These are phyloP conservation scores for Phaeotremella skinneri DNA, from an alignment of 768 basidiomycete genomes.

Conservation along the genomic window DNA sequence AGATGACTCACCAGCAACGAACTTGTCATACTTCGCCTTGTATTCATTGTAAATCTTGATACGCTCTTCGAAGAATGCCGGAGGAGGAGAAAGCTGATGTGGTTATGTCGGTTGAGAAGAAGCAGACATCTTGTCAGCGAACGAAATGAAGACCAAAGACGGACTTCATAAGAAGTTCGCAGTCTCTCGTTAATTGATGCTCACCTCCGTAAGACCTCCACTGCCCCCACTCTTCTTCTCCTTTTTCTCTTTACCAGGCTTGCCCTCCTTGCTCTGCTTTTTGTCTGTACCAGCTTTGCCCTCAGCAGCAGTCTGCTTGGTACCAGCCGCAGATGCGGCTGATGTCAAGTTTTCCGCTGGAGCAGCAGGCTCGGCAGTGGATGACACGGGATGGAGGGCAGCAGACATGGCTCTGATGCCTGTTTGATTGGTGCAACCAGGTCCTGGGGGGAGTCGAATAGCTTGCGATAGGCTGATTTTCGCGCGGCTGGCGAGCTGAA, in stretches of 20 bases:
- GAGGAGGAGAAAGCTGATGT: constrained; percentile 81
- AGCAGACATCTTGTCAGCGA: background rate
- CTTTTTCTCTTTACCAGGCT: constrained; percentile 14
- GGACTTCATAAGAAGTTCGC: no score
- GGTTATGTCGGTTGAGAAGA: no score
- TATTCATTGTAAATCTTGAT: constrained; percentile 84
- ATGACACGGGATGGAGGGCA: constrained; percentile 49
- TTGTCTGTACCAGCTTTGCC: constrained; percentile 11
- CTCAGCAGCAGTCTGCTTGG: constrained; percentile 13
- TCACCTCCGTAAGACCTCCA: constrained; percentile 44
- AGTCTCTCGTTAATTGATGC: no score
- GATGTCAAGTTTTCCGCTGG: constrained; percentile 28
- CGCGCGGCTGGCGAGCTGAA: background rate
- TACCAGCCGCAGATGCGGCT: constrained; percentile 23
- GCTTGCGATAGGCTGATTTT: background rate
- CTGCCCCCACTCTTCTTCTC: constrained; percentile 41
- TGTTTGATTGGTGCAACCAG: background rate
- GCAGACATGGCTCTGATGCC: constrained; percentile 34
- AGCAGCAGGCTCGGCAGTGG: constrained; percentile 40
- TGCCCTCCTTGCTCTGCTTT: constrained; percentile 33
- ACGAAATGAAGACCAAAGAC: background rate
- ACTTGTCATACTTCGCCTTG: constrained; percentile 77
- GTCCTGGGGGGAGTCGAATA: background rate
- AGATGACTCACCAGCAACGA: constrained; percentile 65
- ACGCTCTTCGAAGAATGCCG: constrained; percentile 83